Evolutionary conservation across 148 eudicot genomes (phyloP).

Genomic region (Amaranthus hypochondriacus): DNA sequence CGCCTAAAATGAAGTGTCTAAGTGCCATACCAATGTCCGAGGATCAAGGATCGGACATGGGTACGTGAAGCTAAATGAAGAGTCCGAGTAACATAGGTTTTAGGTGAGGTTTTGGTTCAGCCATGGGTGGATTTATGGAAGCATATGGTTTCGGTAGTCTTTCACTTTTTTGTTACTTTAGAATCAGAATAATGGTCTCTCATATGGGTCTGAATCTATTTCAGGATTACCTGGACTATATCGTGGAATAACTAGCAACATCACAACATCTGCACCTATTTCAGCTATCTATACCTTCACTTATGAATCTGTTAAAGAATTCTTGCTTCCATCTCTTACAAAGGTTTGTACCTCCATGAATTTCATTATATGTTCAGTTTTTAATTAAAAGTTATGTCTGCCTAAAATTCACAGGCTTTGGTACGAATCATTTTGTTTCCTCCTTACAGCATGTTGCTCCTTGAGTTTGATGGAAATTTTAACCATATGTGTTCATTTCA

Average conservation of each 20-base stretch:
- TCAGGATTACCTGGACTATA: slow-evolving; percentile 82
- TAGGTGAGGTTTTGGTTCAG: background rate
- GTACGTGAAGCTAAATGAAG: too few relatives aligned
- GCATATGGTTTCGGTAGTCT: background rate
- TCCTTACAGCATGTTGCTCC: background rate
- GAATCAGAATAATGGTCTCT: background rate
- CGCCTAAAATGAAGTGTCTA: too few relatives aligned
- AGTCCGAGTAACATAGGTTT: background rate
- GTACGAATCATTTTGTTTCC: background rate
- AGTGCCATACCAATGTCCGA: too few relatives aligned
- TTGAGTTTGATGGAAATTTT: background rate
- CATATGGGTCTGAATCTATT: background rate
- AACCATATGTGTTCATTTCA: background rate
- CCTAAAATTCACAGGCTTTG: background rate
- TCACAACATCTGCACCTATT: slow-evolving; percentile 89
- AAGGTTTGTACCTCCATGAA: slow-evolving; percentile 39
- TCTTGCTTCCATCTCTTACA: slow-evolving; percentile 71
- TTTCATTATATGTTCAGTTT: background rate
- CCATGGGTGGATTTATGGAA: background rate
- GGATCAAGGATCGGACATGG: too few relatives aligned
- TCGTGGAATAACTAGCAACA: slow-evolving; percentile 88
- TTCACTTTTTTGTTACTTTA: background rate
- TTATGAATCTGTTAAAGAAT: slow-evolving; percentile 82
- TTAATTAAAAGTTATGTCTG: background rate
- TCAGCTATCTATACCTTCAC: slow-evolving; percentile 93